Percentiles rank a stretch among this genome's conserved stretches.
These are phyloP conservation scores for Clohesyomyces aquaticus DNA, from an alignment of 495 filamentous ascomycete species.

Conservation along the genomic window DNA sequence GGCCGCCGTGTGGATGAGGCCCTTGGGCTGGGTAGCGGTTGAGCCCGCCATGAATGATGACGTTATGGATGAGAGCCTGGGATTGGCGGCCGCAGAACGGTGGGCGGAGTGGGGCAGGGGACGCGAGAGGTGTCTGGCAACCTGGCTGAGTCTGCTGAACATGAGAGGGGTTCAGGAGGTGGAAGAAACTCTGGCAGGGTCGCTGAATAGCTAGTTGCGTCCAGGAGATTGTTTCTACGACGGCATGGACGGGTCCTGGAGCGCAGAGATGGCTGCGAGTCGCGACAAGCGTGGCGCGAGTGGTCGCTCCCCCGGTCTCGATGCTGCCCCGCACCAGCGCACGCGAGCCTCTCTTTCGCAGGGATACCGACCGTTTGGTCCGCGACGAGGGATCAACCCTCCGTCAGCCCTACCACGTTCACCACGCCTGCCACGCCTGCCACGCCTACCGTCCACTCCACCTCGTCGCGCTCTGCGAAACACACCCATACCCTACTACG, in stretches of 20 bases:
- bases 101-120: conserved; percentile 61
- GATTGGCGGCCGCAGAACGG: conserved; percentile 49
- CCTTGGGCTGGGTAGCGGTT: conserved; percentile 57
- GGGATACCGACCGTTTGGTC: no score
- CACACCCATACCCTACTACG: conserved; percentile 8
- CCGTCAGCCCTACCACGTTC: no score
- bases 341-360: no score
- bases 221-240: background rate
- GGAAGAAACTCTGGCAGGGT: background rate
- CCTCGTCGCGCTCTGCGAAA: no score
- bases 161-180: conserved; percentile 51
- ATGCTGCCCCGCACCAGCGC: conserved; percentile 30
- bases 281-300: conserved; percentile 8
- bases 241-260: background rate
- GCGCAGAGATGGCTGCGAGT: conserved; percentile 4
- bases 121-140: conserved; percentile 72
- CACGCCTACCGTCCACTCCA: no score
- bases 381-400: no score
- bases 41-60: conserved; percentile 44
- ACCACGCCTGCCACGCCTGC: no score
- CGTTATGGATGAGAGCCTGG: conserved; percentile 31
- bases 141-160: conserved; percentile 73
- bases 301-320: no score
- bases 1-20: conserved; percentile 83
- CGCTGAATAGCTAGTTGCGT: conserved; percentile 33